These are phyloP conservation scores for Beauveria australis DNA, from an alignment of 2,329 filamentous ascomycete genomes.

Conservation along the genomic window DNA sequence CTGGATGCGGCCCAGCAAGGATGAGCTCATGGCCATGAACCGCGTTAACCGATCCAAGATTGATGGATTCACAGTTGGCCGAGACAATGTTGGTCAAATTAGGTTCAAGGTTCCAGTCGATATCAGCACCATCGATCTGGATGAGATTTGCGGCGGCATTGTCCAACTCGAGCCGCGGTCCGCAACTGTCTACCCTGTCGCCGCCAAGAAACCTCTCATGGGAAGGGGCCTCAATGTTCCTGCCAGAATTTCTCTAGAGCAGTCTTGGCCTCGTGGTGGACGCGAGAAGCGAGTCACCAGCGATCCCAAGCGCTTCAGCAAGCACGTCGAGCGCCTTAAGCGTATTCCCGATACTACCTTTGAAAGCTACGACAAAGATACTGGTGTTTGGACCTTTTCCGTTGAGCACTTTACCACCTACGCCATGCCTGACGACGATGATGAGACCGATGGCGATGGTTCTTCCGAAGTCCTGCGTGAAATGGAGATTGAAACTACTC, in stretches of 20 bases:
- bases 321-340: slow-evolving; percentile 76
- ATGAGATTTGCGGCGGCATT: slow-evolving; percentile 70
- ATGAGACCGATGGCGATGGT: slow-evolving; percentile 35
- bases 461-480: slow-evolving; percentile 17
- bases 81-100: slow-evolving; percentile 72
- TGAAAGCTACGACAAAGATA: slow-evolving; percentile 67
- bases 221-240: slow-evolving; percentile 91
- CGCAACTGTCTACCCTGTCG: slow-evolving; percentile 78
- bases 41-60: slow-evolving; percentile 70
- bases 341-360: slow-evolving; percentile 75
- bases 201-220: slow-evolving; percentile 68
- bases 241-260: slow-evolving; percentile 77
- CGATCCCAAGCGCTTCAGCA: slow-evolving; percentile 60
- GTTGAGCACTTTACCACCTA: slow-evolving; percentile 98
- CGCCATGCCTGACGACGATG: slow-evolving; percentile 61
- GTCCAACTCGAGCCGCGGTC: slow-evolving; percentile 69
- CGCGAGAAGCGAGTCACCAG: slow-evolving; percentile 46
- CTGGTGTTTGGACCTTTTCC: slow-evolving; percentile 81
- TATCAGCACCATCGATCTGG: slow-evolving; percentile 67
- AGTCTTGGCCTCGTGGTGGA: slow-evolving; percentile 75
- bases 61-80: slow-evolving; percentile 70
- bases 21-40: slow-evolving; percentile 72
- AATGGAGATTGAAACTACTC: slow-evolving; percentile 25
- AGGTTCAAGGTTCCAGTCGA: slow-evolving; percentile 78
- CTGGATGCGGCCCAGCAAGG: slow-evolving; percentile 72